Base-by-base conservation (phyloP, 257 asterid species). In the Cruciata laevipes region DNA sequence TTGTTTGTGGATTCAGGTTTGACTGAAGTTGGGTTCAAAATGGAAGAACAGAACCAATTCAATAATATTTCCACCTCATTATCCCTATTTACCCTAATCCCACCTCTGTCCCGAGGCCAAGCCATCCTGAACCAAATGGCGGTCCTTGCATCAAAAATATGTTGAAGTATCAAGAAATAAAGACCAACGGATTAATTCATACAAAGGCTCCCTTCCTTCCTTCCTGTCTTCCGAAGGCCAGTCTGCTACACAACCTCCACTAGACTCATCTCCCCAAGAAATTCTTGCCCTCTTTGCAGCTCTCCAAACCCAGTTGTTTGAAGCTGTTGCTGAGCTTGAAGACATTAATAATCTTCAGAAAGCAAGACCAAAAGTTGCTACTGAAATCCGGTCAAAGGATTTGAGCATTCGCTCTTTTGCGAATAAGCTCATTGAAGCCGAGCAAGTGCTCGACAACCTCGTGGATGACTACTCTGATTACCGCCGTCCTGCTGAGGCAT, bases 271-370 rank as follows among this genome's bases (percentile, higher is more conserved):
- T 23, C 87, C 86, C 74, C 86, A 85, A 85, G 97, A 94, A 72
- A 81, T 85, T 71, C 69, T 90, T 4, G 18, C 87, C 42, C 89
- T 79, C 63, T 84, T 88, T 76, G 61, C 85, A 20, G 35, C 79
- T 44, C 95, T 90, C 49, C 97, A 90, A 73, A 76, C 82, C 23
- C 99, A 84, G 71, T 86, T 94, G 47, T 83, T 84, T 64, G 97
- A 90, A 83, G 95, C 95, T 61, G 95, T 87, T 66, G 85, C 90
- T 5, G 95, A 93, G 72, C 91, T 93, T 53, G 96, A 90, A 72
- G 90, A 86, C 78, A 86, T 90, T 69, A 96, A 88, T 25, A 96
- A 90, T 74, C 96, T 90, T 69, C 97, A 93, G 75, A 96, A 88
- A 52, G 88, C 89, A 33, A 90, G 81, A 70, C 88, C 83, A 76